Evolutionary conservation across 225 moss, liverwort and hornwort genomes (phyloP), one percentile per base, ranked within the genome.

Genomic region (Marchantia paleacea): DNA sequence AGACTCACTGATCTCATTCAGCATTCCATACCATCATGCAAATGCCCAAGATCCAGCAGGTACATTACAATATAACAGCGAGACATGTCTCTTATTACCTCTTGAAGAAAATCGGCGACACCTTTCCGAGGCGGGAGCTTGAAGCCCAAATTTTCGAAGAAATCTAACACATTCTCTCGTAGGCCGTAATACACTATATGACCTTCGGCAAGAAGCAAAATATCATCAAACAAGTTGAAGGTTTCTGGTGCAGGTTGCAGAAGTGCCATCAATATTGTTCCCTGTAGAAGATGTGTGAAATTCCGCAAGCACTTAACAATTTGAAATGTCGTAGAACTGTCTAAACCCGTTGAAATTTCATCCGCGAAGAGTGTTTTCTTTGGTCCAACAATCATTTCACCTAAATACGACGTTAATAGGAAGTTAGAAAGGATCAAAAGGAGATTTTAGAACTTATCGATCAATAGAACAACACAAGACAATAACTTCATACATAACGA

Each of bases 221-320:
- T 48, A 52, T 89, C 86, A 26, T 89, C 89, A 69, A 89, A 89
- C 0, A 89, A 78, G 9, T 85, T 86, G 55, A 86, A 89, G 0
- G 89, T 83, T 76, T 89, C 89, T 0, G 89, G 89, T 30, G 89
- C 86, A 55, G 89, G 89, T 65, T 89, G 89, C 26, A 89, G 71
- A 65, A 89, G 89, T 28, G 86, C 84, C 81, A 89, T 85, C 14
- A 89, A 29, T 28, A 86, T 73, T 3, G 89, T 86, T 11, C 63
- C 89, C 61, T 81, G 79, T 55, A 86, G 12, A 62, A 89, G 22
- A 60, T 89, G 86, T 18, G 75, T 70, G 58, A 81, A 89, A 82
- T 89, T 86, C 20, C 81, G 80, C 39, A 86, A 61, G 18, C 89
- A 89, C 22, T 85, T 89, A 0, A 89, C 85, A n/a, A 89, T 89